A percentile compares a stretch with the other conserved stretches of the same genome.
Conservation (phyloP, 805 yeast species). For the Kluyveromyces dobzhanskii region DNA sequence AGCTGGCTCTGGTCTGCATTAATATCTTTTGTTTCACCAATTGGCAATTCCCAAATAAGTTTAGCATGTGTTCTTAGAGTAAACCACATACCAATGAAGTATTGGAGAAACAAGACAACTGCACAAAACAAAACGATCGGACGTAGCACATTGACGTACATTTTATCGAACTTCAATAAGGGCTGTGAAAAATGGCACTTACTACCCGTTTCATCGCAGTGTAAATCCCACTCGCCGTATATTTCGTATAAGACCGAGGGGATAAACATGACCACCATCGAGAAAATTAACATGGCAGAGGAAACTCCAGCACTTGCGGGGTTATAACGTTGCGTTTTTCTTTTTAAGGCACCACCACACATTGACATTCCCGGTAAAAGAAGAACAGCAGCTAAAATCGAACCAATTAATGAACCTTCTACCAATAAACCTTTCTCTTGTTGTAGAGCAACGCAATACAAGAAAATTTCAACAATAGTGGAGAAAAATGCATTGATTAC, state of each 20-base stretch:
- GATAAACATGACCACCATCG: conserved; percentile 82
- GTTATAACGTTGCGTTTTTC: conserved; percentile 92
- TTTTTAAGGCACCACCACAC: conserved; percentile 92
- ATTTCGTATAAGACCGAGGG: conserved; percentile 88
- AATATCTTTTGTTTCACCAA: conserved; percentile 21
- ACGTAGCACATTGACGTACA: conserved; percentile 59
- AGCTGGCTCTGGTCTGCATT: conserved; percentile 5
- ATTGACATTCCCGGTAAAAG: conserved; percentile 89
- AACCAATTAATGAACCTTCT: conserved; percentile 93
- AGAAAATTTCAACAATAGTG: conserved; percentile 85
- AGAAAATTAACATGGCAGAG: conserved; percentile 88
- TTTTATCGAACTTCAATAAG: conserved; percentile 55
- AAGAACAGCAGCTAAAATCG: conserved; percentile 85
- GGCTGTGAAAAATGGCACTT: conserved; percentile 75
- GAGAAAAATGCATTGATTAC: conserved; percentile 97
- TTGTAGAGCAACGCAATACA: conserved; percentile 83
- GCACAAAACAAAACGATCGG: conserved; percentile 85
- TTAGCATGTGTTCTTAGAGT: conserved; percentile 96
- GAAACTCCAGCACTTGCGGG: conserved; percentile 97
- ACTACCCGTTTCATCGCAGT: conserved; percentile 38
- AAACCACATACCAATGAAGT: conserved; percentile 82
- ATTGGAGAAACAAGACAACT: conserved; percentile 68
- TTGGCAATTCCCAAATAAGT: conserved; percentile 80
- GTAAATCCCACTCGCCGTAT: conserved; percentile 76
- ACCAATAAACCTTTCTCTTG: conserved; percentile 84